Conservation (phyloP, 2,329 filamentous ascomycete species). For the Nannizziopsis arthrosporioides region DNA sequence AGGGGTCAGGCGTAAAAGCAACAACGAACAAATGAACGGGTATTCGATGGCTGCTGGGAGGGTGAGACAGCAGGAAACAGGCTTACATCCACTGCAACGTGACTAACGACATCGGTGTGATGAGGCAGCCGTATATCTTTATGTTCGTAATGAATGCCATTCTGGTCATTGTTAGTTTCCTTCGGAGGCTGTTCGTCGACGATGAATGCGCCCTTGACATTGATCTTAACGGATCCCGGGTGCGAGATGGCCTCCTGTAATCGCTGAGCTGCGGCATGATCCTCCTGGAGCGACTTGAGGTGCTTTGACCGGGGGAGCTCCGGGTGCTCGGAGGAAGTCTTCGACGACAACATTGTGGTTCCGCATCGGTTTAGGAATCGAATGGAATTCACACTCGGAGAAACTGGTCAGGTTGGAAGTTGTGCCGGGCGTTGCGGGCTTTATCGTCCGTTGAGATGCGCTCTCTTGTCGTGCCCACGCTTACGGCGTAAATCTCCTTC, state of each 20-base stretch:
- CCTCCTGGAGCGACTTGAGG: constrained; percentile 18
- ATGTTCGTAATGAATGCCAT: constrained; percentile 58
- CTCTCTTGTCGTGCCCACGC: constrained; percentile 29
- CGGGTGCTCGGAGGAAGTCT: constrained; percentile 17
- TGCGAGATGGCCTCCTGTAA: constrained; percentile 42
- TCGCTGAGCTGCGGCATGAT: constrained; percentile 20
- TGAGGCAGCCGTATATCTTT: constrained; percentile 94
- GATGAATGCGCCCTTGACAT: constrained; percentile 92
- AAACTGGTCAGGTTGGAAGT: no score
- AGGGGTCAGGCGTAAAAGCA: not conserved
- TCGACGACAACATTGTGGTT: constrained; percentile 24
- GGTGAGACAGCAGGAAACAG: constrained; percentile 14
- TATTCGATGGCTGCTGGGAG: not conserved
- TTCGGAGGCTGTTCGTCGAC: constrained; percentile 62
- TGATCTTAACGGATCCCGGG: constrained; percentile 72
- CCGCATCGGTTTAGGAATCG: not conserved
- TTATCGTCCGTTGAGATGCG: constrained; percentile 7
- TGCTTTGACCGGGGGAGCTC: constrained; percentile 17
- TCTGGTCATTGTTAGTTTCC: constrained; percentile 40
- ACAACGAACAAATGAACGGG: not conserved
- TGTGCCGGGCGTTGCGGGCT: not conserved
- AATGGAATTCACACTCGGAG: no score
- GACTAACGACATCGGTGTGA: constrained; percentile 87
- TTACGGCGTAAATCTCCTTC: constrained; percentile 39
- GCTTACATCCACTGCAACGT: constrained; percentile 89